Evolutionary conservation across 768 basidiomycete species (phyloP).

Genomic region (Termitomyces sp.): DNA sequence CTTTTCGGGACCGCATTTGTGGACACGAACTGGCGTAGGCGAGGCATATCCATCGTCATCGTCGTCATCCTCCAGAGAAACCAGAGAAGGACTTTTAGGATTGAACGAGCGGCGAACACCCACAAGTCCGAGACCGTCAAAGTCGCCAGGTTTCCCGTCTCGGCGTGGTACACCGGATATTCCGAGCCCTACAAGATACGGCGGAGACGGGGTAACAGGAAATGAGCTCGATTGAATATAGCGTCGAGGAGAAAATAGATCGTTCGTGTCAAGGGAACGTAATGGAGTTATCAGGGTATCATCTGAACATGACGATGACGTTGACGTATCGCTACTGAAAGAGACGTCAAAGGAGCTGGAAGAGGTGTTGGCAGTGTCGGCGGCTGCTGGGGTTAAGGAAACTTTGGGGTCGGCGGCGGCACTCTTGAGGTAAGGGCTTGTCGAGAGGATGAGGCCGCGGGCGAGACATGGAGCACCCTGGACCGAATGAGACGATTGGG

Average conservation of each 20-base stretch:
- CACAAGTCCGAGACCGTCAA: constrained; percentile 14
- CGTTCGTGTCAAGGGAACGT: not conserved
- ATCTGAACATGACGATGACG: constrained; percentile 9
- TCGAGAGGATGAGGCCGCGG: constrained; percentile 2
- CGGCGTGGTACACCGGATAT: constrained; percentile 13
- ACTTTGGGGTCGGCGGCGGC: constrained; percentile 2
- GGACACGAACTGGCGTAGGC: constrained; percentile 5
- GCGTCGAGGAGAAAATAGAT: constrained; percentile 10
- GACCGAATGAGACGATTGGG: not conserved
- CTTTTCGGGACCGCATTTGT: not conserved
- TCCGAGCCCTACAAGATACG: constrained; percentile 9
- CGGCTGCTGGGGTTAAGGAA: not conserved
- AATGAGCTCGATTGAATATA: not conserved
- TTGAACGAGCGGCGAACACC: constrained; percentile 10
- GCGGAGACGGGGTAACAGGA: not conserved
- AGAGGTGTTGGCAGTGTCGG: not conserved
- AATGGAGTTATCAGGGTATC: not conserved
- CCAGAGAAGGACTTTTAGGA: not conserved
- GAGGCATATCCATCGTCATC: constrained; percentile 8
- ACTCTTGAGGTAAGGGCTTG: constrained; percentile 9
- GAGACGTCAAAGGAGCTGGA: constrained; percentile 5
- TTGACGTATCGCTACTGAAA: constrained; percentile 11
- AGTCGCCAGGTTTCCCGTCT: constrained; percentile 5
- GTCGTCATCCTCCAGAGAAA: not conserved
- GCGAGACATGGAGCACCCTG: not conserved